phyloP scores from a whole-genome alignment of 768 basidiomycete species.

The Hericium alpestre region DNA sequence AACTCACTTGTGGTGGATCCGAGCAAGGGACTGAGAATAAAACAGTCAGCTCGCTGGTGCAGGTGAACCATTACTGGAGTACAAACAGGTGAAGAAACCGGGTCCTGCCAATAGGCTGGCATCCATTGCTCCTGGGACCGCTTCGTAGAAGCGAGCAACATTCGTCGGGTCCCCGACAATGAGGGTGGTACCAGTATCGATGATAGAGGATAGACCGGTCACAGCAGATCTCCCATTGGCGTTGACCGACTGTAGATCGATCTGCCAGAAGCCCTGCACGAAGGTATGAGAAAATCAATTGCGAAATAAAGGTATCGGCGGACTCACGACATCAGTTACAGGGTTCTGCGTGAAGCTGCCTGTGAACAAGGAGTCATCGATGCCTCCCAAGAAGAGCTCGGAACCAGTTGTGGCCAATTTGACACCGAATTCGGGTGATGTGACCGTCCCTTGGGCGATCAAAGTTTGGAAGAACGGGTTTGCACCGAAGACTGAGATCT shows the following conservation, averaged over 20 bases:
- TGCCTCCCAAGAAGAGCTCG: slow-evolving; percentile 29
- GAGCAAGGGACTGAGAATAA: slow-evolving; percentile 12
- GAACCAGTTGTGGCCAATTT: slow-evolving; percentile 16
- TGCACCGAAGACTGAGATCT: slow-evolving; percentile 15
- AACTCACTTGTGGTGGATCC: slow-evolving; percentile 9
- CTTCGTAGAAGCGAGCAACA: slow-evolving; percentile 17
- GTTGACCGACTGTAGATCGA: slow-evolving; percentile 3
- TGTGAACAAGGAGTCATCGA: slow-evolving; percentile 23
- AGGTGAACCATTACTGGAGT: neutral
- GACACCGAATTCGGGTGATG: slow-evolving; percentile 18
- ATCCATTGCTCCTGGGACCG: slow-evolving; percentile 17
- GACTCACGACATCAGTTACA: slow-evolving; percentile 7
- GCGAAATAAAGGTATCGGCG: slow-evolving; percentile 19
- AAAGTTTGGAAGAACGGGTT: slow-evolving; percentile 25
- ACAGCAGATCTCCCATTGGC: slow-evolving; percentile 7
- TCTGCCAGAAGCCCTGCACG: slow-evolving; percentile 20
- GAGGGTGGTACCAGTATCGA: slow-evolving; percentile 23
- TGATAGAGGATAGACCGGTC: slow-evolving; percentile 13
- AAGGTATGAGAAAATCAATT: slow-evolving; percentile 7
- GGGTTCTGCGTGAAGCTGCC: slow-evolving; percentile 23
- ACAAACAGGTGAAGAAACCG: slow-evolving; percentile 18
- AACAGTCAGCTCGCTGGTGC: neutral
- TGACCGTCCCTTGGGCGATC: slow-evolving; percentile 10
- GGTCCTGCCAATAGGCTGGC: slow-evolving; percentile 9
- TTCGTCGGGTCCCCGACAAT: slow-evolving; percentile 17